Evolutionary conservation across 495 filamentous ascomycete genomes (phyloP).

Genomic region (Lepidopterella palustris): DNA sequence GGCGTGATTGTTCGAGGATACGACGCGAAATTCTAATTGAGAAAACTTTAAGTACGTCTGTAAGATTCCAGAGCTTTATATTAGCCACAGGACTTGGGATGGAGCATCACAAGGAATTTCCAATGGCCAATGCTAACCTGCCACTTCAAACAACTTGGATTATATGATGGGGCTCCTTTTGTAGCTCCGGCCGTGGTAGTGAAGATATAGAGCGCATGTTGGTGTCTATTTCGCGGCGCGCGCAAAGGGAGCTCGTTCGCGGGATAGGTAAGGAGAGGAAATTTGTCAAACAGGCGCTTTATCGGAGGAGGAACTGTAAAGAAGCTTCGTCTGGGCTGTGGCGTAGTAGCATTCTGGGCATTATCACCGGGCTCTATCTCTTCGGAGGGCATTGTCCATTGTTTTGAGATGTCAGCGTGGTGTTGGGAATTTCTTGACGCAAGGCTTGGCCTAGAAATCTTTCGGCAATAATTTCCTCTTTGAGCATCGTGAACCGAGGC

Average conservation of each 20-base stretch:
- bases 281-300: slow-evolving; percentile 73
- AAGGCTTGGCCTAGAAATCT: neutral
- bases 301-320: slow-evolving; percentile 69
- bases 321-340: slow-evolving; percentile 11
- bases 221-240: slow-evolving; percentile 42
- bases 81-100: neutral
- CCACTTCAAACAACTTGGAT: slow-evolving; percentile 93
- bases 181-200: slow-evolving; percentile 57
- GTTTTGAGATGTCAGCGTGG: slow-evolving; percentile 2
- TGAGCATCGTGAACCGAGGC: neutral
- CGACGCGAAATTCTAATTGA: slow-evolving; percentile 58
- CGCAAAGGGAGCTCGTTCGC: slow-evolving; percentile 68
- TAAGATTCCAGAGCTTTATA: slow-evolving; percentile 3
- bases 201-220: slow-evolving; percentile 72
- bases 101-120: neutral
- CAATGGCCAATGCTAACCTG: slow-evolving; percentile 55
- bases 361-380: neutral
- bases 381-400: slow-evolving; percentile 21
- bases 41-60: slow-evolving; percentile 82
- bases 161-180: slow-evolving; percentile 68
- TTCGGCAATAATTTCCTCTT: slow-evolving; percentile 17
- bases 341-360: neutral
- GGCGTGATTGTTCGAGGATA: slow-evolving; percentile 84
- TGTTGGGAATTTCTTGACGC: neutral
- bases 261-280: slow-evolving; percentile 74